A percentile compares a stretch with the other conserved stretches of the same genome.
Conservation (phyloP, 805 yeast genomes). For the Kodamaea kaohsiungensis region DNA sequence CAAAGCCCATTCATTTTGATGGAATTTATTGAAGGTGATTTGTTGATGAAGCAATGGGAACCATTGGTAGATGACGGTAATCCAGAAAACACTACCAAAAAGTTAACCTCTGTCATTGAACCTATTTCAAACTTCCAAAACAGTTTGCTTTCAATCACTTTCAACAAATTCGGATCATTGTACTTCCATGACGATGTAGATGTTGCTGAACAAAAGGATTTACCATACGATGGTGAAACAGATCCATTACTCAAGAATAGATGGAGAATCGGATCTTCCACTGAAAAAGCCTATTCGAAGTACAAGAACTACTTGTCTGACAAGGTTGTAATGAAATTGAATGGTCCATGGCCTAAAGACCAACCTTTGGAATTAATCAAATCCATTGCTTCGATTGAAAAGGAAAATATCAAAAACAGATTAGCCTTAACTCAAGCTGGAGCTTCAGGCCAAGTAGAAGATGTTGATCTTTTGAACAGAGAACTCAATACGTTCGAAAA, state of each 20-base stretch:
- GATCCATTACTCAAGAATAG: conserved; percentile 55
- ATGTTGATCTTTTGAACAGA: conserved; percentile 43
- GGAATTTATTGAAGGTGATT: conserved; percentile 78
- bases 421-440: conserved; percentile 57
- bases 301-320: conserved; percentile 56
- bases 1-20: conserved; percentile 75
- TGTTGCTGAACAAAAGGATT: conserved; percentile 39
- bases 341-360: conserved; percentile 77
- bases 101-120: conserved; percentile 60
- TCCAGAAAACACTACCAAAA: conserved; percentile 48
- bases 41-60: conserved; percentile 88
- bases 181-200: conserved; percentile 74
- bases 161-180: conserved; percentile 77
- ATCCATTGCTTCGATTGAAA: conserved; percentile 65
- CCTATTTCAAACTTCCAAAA: conserved; percentile 72
- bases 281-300: conserved; percentile 77
- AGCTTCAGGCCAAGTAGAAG: conserved; percentile 46
- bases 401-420: conserved; percentile 58
- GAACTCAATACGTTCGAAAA: conserved; percentile 65
- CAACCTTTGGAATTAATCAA: conserved; percentile 63
- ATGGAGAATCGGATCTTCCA: conserved; percentile 91
- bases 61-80: conserved; percentile 62
- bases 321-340: conserved; percentile 46
- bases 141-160: conserved; percentile 53
- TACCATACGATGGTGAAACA: conserved; percentile 64